Evolutionary conservation across 2,329 filamentous ascomycete genomes (phyloP).

Genomic region (Cladorrhinum sp.): DNA sequence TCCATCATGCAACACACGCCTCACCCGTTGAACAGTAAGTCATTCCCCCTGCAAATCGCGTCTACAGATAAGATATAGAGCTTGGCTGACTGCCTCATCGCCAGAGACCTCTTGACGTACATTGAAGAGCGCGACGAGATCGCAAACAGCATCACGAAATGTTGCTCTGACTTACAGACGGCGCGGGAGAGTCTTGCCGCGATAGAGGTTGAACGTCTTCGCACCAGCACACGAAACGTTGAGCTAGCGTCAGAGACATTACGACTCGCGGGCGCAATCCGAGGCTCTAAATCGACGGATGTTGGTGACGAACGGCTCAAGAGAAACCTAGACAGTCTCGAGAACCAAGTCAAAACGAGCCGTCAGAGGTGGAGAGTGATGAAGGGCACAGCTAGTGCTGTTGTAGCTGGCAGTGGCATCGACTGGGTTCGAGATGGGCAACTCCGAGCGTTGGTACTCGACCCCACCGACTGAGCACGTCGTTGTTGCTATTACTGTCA

Average conservation of each 20-base stretch:
- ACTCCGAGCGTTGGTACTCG: constrained; percentile 69
- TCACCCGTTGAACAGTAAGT: constrained; percentile 65
- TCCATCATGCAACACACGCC: constrained; percentile 65
- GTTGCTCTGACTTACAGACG: constrained; percentile 52
- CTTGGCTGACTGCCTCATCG: constrained; percentile 15
- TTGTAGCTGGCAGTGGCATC: constrained; percentile 77
- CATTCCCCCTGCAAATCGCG: not conserved
- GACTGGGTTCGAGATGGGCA: constrained; percentile 73
- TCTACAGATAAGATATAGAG: not conserved
- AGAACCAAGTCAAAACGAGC: constrained; percentile 59
- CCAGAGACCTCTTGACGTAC: constrained; percentile 63
- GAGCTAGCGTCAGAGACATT: constrained; percentile 62
- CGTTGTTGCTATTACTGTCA: not conserved
- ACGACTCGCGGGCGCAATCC: constrained; percentile 49
- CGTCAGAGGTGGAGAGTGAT: constrained; percentile 69
- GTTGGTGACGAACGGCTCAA: constrained; percentile 48
- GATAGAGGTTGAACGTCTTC: constrained; percentile 57
- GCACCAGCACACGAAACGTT: constrained; percentile 58
- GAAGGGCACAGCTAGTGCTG: constrained; percentile 74
- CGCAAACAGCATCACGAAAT: constrained; percentile 60
- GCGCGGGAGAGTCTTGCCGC: constrained; percentile 52
- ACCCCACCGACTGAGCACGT: constrained; percentile 33
- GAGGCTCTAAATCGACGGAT: constrained; percentile 41
- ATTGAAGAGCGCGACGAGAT: constrained; percentile 65
- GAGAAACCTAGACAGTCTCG: constrained; percentile 55